Evolutionary conservation across 2,329 filamentous ascomycete genomes (phyloP), one percentile per base, ranked within the genome.

Genomic region (Tolypocladium album): DNA sequence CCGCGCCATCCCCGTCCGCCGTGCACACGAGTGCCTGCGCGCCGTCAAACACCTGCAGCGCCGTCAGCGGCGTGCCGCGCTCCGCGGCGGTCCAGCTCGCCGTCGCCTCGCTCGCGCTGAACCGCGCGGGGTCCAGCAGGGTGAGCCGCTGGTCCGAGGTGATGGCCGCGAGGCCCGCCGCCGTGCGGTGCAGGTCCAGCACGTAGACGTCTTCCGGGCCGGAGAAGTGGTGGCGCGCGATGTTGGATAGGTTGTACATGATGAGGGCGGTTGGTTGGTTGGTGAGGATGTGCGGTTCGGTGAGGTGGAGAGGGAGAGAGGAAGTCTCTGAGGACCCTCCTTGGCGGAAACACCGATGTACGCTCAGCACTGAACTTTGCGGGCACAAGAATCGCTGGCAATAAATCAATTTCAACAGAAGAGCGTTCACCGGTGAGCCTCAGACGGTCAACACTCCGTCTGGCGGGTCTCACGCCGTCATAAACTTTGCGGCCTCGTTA

Each of bases 71-170:
- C 62, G 88, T 88, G 6, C 80, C 78, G 64, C 89, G 85, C 39
- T 79, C 75, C 12, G 17, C 47, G 24, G 81, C 82, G 42, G 71
- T 69, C 56, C 84, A 73, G 11, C 74, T 74, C 57, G 76, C 75
- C 36, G 80, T 75, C 34, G 80, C 65, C 3, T 82, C 79, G 0
- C 82, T 78, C 3, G 76, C 69, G 59, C 77, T 77, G 31, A 92
- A 75, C 31, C 78, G 79, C 1, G 75, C 64, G 0, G 86, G 81
- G 69, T 89, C 81, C 64, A 92, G 81, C 22, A 90, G 73, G 36
- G 83, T 81, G 24, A 92, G 76, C n/a, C 78, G 80, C 72, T 90
- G 84, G 73, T 91, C 87, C 0, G 88, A 90, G 3, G 86, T 82
- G 60, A 88, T 88, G 20, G 83, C 80, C 1, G 83, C 84, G 47